Conservation (phyloP, 1,284 basidiomycete genomes). For the Austropuccinia psidii region DNA sequence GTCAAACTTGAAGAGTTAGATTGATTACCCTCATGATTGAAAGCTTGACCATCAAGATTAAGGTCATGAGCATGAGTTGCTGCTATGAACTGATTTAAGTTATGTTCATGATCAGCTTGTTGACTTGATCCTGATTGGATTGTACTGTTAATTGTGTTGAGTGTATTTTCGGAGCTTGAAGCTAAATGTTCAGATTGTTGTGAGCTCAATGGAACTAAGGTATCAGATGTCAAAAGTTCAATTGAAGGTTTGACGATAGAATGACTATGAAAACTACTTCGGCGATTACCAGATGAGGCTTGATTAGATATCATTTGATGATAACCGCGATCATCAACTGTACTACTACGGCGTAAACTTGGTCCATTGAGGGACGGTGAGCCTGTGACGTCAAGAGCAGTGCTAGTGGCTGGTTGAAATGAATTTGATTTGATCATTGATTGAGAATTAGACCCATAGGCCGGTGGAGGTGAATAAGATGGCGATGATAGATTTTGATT, state of each 20-base stretch:
- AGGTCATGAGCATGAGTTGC: no score
- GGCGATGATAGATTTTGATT: conserved; percentile 10
- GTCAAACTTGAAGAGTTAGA: background rate
- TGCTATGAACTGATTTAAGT: no score
- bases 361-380: background rate
- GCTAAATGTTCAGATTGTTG: background rate
- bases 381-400: background rate
- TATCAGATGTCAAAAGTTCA: conserved; percentile 1
- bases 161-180: background rate
- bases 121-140: background rate
- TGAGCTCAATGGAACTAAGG: background rate
- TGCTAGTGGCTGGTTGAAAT: background rate
- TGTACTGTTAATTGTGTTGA: background rate
- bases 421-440: conserved; percentile 30
- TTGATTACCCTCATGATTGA: background rate
- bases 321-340: conserved; percentile 11
- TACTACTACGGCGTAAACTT: conserved; percentile 24
- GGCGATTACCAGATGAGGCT: background rate
- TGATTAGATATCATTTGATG: background rate
- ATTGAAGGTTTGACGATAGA: conserved; percentile 2
- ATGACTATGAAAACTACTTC: conserved; percentile 11
- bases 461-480: conserved; percentile 22
- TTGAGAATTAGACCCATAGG: conserved; percentile 6
- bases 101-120: background rate
- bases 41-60: background rate